Base-by-base conservation (phyloP, 2,329 filamentous ascomycete genomes). In the Aspergillus ochraceoroseus region DNA sequence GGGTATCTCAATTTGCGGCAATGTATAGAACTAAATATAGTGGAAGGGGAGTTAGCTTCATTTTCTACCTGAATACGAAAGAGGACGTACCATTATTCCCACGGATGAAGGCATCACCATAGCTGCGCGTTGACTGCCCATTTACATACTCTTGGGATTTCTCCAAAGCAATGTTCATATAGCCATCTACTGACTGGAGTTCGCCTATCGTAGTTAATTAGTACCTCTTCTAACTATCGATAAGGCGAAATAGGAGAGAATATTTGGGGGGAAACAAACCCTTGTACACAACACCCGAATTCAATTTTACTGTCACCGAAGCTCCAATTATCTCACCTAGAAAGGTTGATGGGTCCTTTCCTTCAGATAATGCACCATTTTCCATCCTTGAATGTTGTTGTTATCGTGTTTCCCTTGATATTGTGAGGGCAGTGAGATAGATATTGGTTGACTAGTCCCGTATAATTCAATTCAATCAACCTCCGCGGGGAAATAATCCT, bases 121-220 rank as follows among this genome's bases (percentile, higher is more conserved):
- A 95, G 39, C 79, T 85, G 57, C 86, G 78, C 56, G 85, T 78
- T 67, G 90, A 80, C 50, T 81, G 78, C 28, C 89, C 90, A 59
- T 94, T 84, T 53, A 95, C 84, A 55, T 83, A 88, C 69, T 98
- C 92, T 51, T 87, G 83, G 13, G 88, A 94, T 70, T 95, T 92
- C 67, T 98, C 92, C 19, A 98, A 78, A 8, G 92, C 90, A 63
- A 98, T 95, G 70, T 98, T 98, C 92, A 98, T 98, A 70, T 96
- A 98, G 37, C 92, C 92, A 66, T 98, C 92, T 34, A 98, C 90
- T 0, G 89, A 95, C 64, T 96, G 89, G 25, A 96, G 77, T 64
- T 95, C 88, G 54, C 92, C 90, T 95, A 48, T 12, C 22, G 12
- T 18, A 9, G 3, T 30, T n/a, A n/a, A 47, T 44, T 40, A 43